These are phyloP conservation scores for Phytophthora nicotianae DNA, from an alignment of 352 stramenopile species.

Conservation along the genomic window DNA sequence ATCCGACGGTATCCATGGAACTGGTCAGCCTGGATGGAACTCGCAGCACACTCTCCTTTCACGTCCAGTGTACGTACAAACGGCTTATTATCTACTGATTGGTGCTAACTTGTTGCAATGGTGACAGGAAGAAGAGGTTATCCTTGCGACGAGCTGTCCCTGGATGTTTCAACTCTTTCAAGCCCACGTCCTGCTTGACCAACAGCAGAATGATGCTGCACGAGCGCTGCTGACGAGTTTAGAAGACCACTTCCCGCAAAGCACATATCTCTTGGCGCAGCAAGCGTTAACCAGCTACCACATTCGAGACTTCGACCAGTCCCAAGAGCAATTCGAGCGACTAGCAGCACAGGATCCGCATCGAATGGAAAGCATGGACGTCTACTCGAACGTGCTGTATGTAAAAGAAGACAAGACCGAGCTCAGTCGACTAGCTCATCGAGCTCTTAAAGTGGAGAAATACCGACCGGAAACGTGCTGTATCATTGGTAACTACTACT, in stretches of 20 bases:
- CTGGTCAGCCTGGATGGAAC: conserved; percentile 98
- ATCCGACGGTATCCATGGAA: conserved; percentile 88
- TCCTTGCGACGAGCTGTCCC: conserved; percentile 50
- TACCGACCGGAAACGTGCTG: conserved; percentile 98
- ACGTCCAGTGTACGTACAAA: conserved; percentile 40
- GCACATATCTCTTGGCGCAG: conserved; percentile 77
- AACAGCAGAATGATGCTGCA: conserved; percentile 79
- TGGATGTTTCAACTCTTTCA: conserved; percentile 91
- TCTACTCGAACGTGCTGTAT: conserved; percentile 89
- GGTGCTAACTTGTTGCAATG: conserved; percentile 15
- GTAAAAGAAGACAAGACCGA: conserved; percentile 88
- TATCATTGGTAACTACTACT: conserved; percentile 94
- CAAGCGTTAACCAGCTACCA: conserved; percentile 84
- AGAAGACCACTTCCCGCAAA: conserved; percentile 61
- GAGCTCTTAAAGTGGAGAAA: conserved; percentile 95
- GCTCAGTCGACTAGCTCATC: conserved; percentile 90
- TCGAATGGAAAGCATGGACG: conserved; percentile 83
- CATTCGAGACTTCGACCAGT: conserved; percentile 82
- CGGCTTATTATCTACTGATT: background rate
- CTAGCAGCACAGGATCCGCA: conserved; percentile 70
- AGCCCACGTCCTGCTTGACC: conserved; percentile 75
- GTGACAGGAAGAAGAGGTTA: conserved; percentile 60
- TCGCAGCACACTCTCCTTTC: conserved; percentile 76
- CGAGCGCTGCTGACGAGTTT: conserved; percentile 58
- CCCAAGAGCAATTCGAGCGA: conserved; percentile 76